Evolutionary conservation across 345 rosid species (phyloP).

Genomic region (Camelina laxa): DNA sequence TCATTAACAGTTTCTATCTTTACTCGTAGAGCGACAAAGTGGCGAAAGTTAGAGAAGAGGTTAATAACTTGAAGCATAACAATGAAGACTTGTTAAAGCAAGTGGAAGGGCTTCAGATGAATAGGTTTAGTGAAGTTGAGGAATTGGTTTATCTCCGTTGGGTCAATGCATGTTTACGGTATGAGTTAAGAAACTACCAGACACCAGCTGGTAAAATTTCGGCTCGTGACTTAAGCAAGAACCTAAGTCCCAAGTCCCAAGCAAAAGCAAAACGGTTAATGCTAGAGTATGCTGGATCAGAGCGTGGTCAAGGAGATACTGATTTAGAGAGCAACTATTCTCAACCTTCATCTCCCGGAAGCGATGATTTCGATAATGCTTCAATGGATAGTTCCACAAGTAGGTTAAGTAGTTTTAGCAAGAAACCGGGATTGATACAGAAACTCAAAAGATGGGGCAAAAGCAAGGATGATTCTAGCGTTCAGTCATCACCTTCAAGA

Average conservation of each 20-base stretch:
- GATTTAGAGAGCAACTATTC: constrained; percentile 87
- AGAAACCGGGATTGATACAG: constrained; percentile 73
- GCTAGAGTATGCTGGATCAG: constrained; percentile 92
- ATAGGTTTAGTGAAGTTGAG: constrained; percentile 97
- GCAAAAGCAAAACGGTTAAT: constrained; percentile 82
- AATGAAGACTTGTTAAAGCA: constrained; percentile 91
- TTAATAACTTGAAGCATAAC: constrained; percentile 70
- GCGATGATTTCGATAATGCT: constrained; percentile 86
- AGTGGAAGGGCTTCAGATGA: constrained; percentile 99
- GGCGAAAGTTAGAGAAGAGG: constrained; percentile 80
- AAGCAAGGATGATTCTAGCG: constrained; percentile 83
- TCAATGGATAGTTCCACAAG: constrained; percentile 83
- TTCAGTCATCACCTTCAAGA: constrained; percentile 73
- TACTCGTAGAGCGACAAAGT: constrained; percentile 67
- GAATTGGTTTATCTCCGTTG: constrained; percentile 98
- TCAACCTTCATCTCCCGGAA: constrained; percentile 92
- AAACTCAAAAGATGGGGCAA: constrained; percentile 92
- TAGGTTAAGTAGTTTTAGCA: constrained; percentile 76
- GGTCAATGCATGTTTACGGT: constrained; percentile 97
- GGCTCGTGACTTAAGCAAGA: constrained; percentile 93
- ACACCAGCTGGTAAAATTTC: constrained; percentile 83
- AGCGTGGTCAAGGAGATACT: constrained; percentile 94
- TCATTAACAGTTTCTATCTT: neutral
- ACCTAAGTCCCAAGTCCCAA: constrained; percentile 84
- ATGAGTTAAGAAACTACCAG: constrained; percentile 88